Evolutionary conservation across 2,329 filamentous ascomycete genomes (phyloP), one percentile per base, ranked within the genome.

Genomic region (Penicillium sp.): DNA sequence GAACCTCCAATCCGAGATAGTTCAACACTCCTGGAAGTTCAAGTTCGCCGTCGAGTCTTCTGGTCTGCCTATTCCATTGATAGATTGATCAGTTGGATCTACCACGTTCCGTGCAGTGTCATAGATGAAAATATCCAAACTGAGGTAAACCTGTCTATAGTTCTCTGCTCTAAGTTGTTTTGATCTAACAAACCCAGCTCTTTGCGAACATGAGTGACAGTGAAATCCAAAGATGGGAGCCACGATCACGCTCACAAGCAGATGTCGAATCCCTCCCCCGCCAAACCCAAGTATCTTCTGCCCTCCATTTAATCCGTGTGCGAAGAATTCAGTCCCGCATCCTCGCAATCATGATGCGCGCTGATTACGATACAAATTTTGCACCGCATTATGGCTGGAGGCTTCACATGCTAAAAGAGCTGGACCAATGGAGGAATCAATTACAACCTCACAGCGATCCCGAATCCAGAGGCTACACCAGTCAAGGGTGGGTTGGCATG

Each of bases 51-150:
- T 13, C 52, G 60, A 35, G 60, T 61, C 1, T 62, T 62, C 37
- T 62, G 60, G 60, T 62, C 60, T 13, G 58, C 58, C 10, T 62
- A 62, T 47, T 54, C 60, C 7, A 52, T 62, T 22, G 60, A 62
- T 58, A 54, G 58, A 35, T 48, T 62, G 16, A 50, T 59, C 22
- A 61, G 60, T 39, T 61, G 60, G 58, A 61, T 62, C 33, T 62
- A 59, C 24, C 54, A 59, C n/a, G 58, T 62, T 11, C 58, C 60
- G 1, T 61, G 60, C 33, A 61, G 58, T 42, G 53, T 62, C 3
- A 49, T 49, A 11, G 60, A 62, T 16, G 58, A 61, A 24, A 53
- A 62, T 14, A 59, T 62, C 22, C 58, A 54, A 21, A 59, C 56
- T 14, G 50, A 55, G 49, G 60, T 62, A 55, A 11, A 48, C 5